A percentile compares a stretch with the other conserved stretches of the same genome.
phyloP scores from a whole-genome alignment of 139 green algal genomes.

The Diplosphaera chodatii region DNA sequence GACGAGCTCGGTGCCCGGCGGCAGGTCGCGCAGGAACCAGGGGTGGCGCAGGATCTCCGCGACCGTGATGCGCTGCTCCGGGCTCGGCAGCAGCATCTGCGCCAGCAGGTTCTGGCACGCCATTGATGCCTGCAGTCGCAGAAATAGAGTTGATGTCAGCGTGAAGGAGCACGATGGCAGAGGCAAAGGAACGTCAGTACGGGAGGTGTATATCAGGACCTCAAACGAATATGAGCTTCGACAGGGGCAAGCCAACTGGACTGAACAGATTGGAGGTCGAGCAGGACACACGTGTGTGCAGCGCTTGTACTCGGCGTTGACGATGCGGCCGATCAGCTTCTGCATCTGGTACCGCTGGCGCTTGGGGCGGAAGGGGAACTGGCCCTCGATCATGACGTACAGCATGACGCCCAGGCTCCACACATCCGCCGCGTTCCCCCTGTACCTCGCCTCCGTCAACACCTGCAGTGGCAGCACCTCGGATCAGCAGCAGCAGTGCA shows the following conservation, averaged over 20 bases:
- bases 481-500: no score
- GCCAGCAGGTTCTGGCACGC: conserved; percentile 6
- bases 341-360: conserved; percentile 3
- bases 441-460: conserved; percentile 9
- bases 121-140: background rate
- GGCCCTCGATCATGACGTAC: conserved; percentile 13
- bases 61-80: conserved; percentile 5
- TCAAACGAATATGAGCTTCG: no score
- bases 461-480: no score
- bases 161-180: no score
- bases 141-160: no score
- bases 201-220: no score
- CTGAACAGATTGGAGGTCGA: no score
- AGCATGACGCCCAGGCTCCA: conserved; percentile 27
- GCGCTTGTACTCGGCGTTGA: conserved; percentile 3
- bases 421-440: conserved; percentile 22
- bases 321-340: conserved; percentile 15
- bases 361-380: conserved; percentile 11
- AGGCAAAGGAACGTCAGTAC: no score
- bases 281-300: background rate
- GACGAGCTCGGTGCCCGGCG: conserved; percentile 20
- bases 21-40: conserved; percentile 31
- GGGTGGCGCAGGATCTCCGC: conserved; percentile 6
- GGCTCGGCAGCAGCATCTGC: conserved; percentile 6
- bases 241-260: no score